Conservation (phyloP, 1,284 basidiomycete genomes). For the Peniophora sp. region DNA sequence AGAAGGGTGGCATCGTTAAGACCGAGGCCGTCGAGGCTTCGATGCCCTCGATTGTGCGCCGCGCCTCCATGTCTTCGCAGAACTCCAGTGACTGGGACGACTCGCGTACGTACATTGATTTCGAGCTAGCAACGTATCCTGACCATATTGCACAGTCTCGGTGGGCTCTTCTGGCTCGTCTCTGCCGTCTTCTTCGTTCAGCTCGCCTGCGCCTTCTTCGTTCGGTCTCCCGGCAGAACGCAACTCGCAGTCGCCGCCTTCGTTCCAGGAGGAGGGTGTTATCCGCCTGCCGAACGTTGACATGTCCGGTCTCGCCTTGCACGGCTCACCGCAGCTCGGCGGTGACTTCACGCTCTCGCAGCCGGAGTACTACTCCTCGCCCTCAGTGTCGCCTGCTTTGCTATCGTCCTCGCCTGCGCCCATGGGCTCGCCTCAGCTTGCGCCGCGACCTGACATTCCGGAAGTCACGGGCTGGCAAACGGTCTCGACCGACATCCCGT, state of each 20-base stretch:
- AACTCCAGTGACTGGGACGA: conserved; percentile 70
- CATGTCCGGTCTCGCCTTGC: conserved; percentile 39
- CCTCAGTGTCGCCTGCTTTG: not conserved
- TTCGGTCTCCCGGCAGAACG: conserved; percentile 52
- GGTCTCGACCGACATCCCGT: conserved; percentile 23
- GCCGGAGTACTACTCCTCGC: conserved; percentile 6
- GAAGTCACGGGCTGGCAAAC: conserved; percentile 35
- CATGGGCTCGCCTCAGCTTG: conserved; percentile 8
- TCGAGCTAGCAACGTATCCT: conserved; percentile 3
- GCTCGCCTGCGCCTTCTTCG: conserved; percentile 46
- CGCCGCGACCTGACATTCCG: conserved; percentile 16
- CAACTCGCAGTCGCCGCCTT: conserved; percentile 51
- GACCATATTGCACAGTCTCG: conserved; percentile 36
- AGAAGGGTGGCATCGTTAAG: conserved; percentile 26
- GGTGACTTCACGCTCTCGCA: conserved; percentile 24
- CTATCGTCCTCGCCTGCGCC: conserved; percentile 4
- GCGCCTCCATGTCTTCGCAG: conserved; percentile 52
- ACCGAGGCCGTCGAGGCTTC: conserved; percentile 32
- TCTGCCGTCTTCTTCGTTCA: conserved; percentile 53
- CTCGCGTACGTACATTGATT: conserved; percentile 41
- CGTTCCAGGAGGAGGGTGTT: conserved; percentile 35
- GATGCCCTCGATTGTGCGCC: conserved; percentile 34
- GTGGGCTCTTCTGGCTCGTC: conserved; percentile 56
- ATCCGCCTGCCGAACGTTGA: conserved; percentile 68
- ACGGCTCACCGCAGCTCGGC: conserved; percentile 29